phyloP scores from a whole-genome alignment of 257 asterid genomes.

The Solanum piurae region DNA sequence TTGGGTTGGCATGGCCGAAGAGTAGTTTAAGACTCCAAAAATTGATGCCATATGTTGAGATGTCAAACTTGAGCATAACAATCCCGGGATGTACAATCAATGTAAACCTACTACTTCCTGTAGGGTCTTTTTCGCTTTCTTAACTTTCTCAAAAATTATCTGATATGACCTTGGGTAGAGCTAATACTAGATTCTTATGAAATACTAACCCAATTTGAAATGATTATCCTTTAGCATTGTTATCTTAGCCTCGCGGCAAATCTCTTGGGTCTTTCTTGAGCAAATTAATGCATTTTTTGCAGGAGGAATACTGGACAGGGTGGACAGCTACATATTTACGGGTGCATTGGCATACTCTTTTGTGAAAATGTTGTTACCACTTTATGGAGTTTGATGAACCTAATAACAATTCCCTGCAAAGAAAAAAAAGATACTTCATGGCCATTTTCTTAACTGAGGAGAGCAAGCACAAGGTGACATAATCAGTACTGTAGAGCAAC shows the following conservation, averaged over 20 bases:
- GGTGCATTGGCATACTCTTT: slow-evolving; percentile 92
- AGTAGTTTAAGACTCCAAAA: background rate
- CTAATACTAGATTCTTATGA: background rate
- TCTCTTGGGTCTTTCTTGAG: background rate
- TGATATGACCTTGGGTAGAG: background rate
- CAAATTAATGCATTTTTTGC: slow-evolving; percentile 3
- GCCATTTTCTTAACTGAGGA: background rate
- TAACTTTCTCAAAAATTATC: background rate
- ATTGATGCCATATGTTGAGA: background rate
- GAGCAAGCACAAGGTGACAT: slow-evolving; percentile 1
- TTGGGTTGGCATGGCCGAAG: background rate
- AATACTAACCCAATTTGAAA: background rate
- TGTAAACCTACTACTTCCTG: background rate
- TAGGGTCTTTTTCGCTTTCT: background rate
- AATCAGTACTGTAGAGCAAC: background rate
- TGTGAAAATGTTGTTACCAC: slow-evolving; percentile 63
- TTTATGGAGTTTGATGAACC: slow-evolving; percentile 54
- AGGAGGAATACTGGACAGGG: slow-evolving; percentile 94
- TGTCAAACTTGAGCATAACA: background rate
- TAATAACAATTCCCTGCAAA: background rate
- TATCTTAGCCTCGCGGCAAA: background rate
- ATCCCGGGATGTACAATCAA: background rate
- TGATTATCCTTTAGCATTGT: background rate
- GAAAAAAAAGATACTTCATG: background rate
- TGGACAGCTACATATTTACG: slow-evolving; percentile 87